Conservation (phyloP, 768 basidiomycete species). For the Leccinum pellstonianum region DNA sequence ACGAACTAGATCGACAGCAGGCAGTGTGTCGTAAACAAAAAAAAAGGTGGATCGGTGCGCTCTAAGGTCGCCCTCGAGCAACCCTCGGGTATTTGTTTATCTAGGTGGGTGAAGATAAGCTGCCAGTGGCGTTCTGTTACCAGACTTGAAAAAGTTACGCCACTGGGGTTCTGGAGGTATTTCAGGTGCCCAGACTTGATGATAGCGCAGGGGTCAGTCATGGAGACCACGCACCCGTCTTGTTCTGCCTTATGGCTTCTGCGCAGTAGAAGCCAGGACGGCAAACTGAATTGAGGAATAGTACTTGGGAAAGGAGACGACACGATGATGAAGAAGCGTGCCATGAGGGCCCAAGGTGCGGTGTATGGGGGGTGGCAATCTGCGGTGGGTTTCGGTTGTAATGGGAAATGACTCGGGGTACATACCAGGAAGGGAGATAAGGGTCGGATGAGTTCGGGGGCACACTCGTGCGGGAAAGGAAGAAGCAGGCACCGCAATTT, state of each 20-base stretch:
- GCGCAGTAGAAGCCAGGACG: conserved; percentile 8
- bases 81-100: neutral
- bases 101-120: neutral
- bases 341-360: neutral
- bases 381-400: neutral
- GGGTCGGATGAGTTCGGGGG: conserved; percentile 25
- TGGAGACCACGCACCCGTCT: neutral
- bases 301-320: neutral
- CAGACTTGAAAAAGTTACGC: neutral
- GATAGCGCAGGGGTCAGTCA: conserved; percentile 3
- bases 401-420: neutral
- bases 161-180: neutral
- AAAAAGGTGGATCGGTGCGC: neutral
- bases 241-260: conserved; percentile 14
- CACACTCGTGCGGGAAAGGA: conserved; percentile 4
- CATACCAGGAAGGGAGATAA: conserved; percentile 7
- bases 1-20: conserved; percentile 1
- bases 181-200: conserved; percentile 2
- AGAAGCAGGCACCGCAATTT: conserved; percentile 19
- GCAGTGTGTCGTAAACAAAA: neutral
- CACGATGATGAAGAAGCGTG: conserved; percentile 1
- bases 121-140: neutral
- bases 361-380: neutral
- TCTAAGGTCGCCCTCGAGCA: conserved; percentile 4
- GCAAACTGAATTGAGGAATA: conserved; percentile 1